Evolutionary conservation across 1,284 basidiomycete species (phyloP), one percentile per base, ranked within the genome.

Genomic region (Malassezia brasiliensis): DNA sequence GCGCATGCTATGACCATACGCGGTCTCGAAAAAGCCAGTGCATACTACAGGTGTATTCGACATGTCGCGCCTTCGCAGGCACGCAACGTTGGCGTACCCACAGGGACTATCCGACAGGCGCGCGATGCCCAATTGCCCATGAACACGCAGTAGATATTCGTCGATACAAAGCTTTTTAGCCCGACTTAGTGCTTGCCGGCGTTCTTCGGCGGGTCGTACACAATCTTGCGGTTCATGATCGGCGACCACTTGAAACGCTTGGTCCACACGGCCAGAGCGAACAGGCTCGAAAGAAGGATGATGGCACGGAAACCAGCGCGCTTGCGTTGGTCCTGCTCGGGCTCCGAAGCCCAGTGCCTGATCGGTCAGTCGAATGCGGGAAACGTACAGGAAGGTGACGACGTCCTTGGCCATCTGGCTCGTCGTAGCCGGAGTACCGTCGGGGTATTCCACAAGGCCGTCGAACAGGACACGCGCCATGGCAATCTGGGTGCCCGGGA

Each of bases 391-490:
- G 85, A 98, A 99, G 3, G 87, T 89, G 38, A 84, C 83, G 48
- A 99, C 90, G 72, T 99, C 94, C 83, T 98, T 98, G 66, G 94
- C 91, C 90, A 98, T 93, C 77, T 98, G 94, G n/a, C 88, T 88
- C 10, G 90, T 87, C 47, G 93, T 98, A 11, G 93, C 88, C 10
- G 93, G 90, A 5, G 94, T 98, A 53, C 88, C 89, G 50, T 74
- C 72, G 37, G 68, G 69, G 68, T 73, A 74, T 65, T 74, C 72
- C 20, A 74, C 72, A 49, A 75, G 63, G 32, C 67, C 90, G 73
- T 96, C 91, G 75, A 88, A 98, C 62, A 99, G 80, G 19, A 96
- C 85, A 76, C 93, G 88, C 49, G 90, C 93, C 94, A 98, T 99
- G 72, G 87, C 89, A 64, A 99, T 96, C 68, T 90, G 89, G 72